Base-by-base conservation (phyloP, 768 basidiomycete genomes). In the Neoboletus magnificus region DNA sequence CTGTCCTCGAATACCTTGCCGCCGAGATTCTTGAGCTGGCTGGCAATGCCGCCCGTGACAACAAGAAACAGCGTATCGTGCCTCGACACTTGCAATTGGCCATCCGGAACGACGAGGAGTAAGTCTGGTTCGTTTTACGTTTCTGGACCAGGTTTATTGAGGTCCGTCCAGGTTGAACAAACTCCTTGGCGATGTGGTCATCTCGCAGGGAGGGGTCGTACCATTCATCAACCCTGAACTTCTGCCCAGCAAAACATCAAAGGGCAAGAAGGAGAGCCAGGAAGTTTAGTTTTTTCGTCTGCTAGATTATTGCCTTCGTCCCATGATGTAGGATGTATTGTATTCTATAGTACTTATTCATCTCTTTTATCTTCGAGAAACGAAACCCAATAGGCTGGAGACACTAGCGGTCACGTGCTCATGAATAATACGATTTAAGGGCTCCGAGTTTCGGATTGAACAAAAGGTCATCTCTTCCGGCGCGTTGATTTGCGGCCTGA, bases 11-110 rank as follows among this genome's bases (percentile, higher is more conserved):
- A 68, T 82, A 84, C 62, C 77, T 85, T 58, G 77, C 82, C 6
- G 83, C 83, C 54, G 83, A 84, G 67, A 83, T 84, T 62, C 78
- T 85, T 56, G 83, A 84, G 66, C 71, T 84, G 32, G 83, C 83
- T 63, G 83, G 83, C 18, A 78, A 79, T 16, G 79, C 80, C 55
- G 79, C 80, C 33, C 77, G 79, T 46, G 79, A 76, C 59, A 81
- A 81, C 74, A 81, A 80, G 72, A 79, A 84, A 65, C 77, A 80
- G 32, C 81, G 83, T 76, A 84, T 85, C 65, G 79, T 83, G 18
- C 84, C 83, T 54, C 80, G 84, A 57, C 83, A 85, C 73, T 68
- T 85, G 58, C 83, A 85, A 67, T 74, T 85, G 66, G 84, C 84
- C 61, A 83, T 85, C 67, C 79, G 84, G 58, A 82, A 83, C 67